These are phyloP conservation scores for Dentipellis sp. DNA, from an alignment of 768 basidiomycete genomes.

Conservation along the genomic window DNA sequence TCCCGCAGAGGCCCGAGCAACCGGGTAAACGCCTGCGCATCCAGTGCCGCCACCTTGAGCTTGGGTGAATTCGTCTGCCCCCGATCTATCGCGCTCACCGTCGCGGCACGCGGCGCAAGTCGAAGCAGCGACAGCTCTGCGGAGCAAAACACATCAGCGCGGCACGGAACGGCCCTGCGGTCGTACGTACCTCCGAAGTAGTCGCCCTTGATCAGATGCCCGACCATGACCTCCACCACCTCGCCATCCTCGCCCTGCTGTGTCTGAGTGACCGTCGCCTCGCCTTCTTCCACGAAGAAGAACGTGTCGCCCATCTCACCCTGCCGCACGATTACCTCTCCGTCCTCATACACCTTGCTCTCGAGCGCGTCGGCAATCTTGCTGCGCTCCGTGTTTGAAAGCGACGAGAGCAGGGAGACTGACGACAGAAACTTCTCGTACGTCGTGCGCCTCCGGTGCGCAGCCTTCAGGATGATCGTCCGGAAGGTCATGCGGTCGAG, in stretches of 20 bases:
- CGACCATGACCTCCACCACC: constrained; percentile 59
- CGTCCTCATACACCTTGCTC: constrained; percentile 72
- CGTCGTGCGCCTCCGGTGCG: constrained; percentile 85
- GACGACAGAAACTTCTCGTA: constrained; percentile 95
- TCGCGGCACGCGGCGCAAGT: constrained; percentile 89
- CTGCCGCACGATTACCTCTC: constrained; percentile 81
- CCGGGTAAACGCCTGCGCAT: constrained; percentile 88
- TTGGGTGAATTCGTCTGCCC: constrained; percentile 36
- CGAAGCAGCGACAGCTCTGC: constrained; percentile 87
- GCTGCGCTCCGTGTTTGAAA: constrained; percentile 83
- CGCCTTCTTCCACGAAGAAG: constrained; percentile 94
- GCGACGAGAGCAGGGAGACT: constrained; percentile 77
- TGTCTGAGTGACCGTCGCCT: constrained; percentile 78
- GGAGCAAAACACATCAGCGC: constrained; percentile 5
- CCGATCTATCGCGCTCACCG: constrained; percentile 72
- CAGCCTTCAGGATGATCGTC: constrained; percentile 91
- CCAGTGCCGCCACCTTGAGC: constrained; percentile 89
- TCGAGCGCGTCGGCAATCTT: constrained; percentile 96
- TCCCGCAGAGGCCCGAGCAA: constrained; percentile 88
- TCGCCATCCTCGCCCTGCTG: constrained; percentile 51
- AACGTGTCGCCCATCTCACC: constrained; percentile 97
- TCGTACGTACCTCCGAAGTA: constrained; percentile 85
- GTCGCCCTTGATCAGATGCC: constrained; percentile 78
- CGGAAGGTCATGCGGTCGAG: constrained; percentile 98
- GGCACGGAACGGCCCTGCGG: background rate